These are phyloP conservation scores for Astrothelium macrocarpum DNA, from an alignment of 495 filamentous ascomycete species.

Conservation along the genomic window DNA sequence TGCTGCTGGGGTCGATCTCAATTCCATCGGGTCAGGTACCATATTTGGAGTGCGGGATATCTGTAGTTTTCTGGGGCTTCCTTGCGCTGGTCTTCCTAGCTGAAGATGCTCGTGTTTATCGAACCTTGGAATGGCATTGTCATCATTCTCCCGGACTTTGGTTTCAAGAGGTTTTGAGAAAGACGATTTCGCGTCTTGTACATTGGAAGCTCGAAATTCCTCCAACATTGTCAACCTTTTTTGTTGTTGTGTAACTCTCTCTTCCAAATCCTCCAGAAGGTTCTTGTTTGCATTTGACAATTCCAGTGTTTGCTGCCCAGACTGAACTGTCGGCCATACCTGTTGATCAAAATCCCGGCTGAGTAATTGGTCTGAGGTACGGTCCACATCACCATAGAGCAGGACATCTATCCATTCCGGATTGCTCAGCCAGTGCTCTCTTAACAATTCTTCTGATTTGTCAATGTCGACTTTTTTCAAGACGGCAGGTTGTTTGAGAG, in stretches of 20 bases:
- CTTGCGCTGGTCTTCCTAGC: not conserved
- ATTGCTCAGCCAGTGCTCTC: slow-evolving; percentile 66
- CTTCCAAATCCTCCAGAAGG: slow-evolving; percentile 56
- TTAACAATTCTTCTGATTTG: slow-evolving; percentile 43
- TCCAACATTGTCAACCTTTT: slow-evolving; percentile 61
- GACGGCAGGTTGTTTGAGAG: slow-evolving; percentile 27
- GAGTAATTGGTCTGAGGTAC: slow-evolving; percentile 52
- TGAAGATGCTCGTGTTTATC: slow-evolving; percentile 3
- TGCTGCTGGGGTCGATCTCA: not conserved
- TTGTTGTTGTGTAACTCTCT: slow-evolving; percentile 52
- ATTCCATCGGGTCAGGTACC: not conserved
- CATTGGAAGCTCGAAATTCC: slow-evolving; percentile 41
- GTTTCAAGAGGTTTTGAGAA: not conserved
- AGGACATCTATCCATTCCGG: slow-evolving; percentile 58
- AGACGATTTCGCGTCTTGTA: not conserved
- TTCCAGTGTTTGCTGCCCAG: slow-evolving; percentile 41
- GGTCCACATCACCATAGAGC: slow-evolving; percentile 52
- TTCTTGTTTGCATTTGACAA: slow-evolving; percentile 43
- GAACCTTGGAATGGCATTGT: not conserved
- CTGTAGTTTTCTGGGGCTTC: not conserved
- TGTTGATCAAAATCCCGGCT: slow-evolving; percentile 49
- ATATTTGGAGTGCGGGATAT: not conserved
- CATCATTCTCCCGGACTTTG: not conserved
- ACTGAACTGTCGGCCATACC: slow-evolving; percentile 53
- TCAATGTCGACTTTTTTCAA: slow-evolving; percentile 34